Base-by-base conservation (phyloP, 169 alveolate genomes). In the Besnoitia besnoiti region DNA sequence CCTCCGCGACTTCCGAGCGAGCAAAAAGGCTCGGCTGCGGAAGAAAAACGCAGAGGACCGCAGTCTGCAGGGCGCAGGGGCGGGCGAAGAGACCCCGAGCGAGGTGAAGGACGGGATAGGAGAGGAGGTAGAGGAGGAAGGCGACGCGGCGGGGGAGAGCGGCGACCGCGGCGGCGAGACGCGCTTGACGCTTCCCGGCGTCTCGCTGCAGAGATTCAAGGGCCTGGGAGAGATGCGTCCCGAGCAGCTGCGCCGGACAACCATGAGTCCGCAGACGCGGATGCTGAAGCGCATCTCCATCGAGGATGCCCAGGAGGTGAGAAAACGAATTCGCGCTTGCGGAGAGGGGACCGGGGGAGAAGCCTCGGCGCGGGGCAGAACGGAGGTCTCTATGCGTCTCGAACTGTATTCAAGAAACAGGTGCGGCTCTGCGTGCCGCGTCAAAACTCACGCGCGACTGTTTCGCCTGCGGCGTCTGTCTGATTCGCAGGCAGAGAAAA, bases 151-250 rank as follows among this genome's bases (percentile, higher is more conserved):
- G 33, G 85, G 33, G 85, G 10, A 76, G 85, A 24, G n/a, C 80
- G 42, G 80, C 80, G 61, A 77, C 55, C 8, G 87, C 16, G 40
- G 55, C 55, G 16, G 47, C 61, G 40, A 39, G 80, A 49, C 46
- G 80, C 14, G n/a, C 44, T 5, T 8, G 44, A 73, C 19, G 14
- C 46, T 73, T 16, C 39, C 39, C 44, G 46, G 46, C 2, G 46
- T 73, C 19, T 27, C 39, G 10, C 82, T 73, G 3, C 98, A 96
- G 93, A 88, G 98, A 40, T 96, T 95, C 90, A 96, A 96, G 87
- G 98, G 98, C 40, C 95, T 96, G 39, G 98, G 98, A 24, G 98
- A 96, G 92, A 96, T 96, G 98, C 96, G 94, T 96, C 96, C 98
- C 0, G 94, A 94, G 93, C 97, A 96, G 87, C 92, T 96, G 61